Percentiles rank a stretch among this genome's conserved stretches.
Conservation (phyloP, 2,329 filamentous ascomycete species). For the Talaromyces sp. region DNA sequence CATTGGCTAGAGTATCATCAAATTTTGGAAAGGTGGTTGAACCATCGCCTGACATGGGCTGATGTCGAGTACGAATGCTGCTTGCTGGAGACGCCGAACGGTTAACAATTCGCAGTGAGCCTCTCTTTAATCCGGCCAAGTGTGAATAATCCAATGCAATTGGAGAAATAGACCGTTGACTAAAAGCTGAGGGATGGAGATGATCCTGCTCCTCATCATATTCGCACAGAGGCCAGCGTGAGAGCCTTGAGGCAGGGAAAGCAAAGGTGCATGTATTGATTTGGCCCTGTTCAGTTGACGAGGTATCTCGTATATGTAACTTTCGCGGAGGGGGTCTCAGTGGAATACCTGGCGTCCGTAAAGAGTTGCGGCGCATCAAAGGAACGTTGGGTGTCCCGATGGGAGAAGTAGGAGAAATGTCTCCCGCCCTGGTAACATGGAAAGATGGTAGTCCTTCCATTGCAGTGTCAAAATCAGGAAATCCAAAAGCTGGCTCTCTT, state of each 20-base stretch:
- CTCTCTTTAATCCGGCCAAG: constrained; percentile 34
- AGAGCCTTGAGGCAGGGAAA: constrained; percentile 1
- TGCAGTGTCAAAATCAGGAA: constrained; percentile 15
- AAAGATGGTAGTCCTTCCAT: constrained; percentile 8
- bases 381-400: constrained; percentile 20
- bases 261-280: constrained; percentile 12
- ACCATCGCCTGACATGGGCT: neutral
- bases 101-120: constrained; percentile 37
- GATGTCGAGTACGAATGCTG: constrained; percentile 26
- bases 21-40: neutral
- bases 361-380: constrained; percentile 32
- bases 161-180: constrained; percentile 21
- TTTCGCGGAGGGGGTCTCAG: constrained; percentile 28
- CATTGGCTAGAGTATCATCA: neutral
- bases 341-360: constrained; percentile 31
- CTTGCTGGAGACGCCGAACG: constrained; percentile 33
- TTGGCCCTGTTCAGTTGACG: constrained; percentile 20
- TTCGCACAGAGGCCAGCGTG: constrained; percentile 17
- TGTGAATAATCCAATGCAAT: constrained; percentile 33
- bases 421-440: constrained; percentile 22
- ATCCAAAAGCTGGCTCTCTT: constrained; percentile 20
- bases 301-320: constrained; percentile 17
- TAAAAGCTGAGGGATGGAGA: constrained; percentile 8
- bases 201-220: constrained; percentile 12
- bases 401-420: neutral